These are phyloP conservation scores for Penicillium sp. DNA, from an alignment of 2,329 filamentous ascomycete genomes.

Conservation along the genomic window DNA sequence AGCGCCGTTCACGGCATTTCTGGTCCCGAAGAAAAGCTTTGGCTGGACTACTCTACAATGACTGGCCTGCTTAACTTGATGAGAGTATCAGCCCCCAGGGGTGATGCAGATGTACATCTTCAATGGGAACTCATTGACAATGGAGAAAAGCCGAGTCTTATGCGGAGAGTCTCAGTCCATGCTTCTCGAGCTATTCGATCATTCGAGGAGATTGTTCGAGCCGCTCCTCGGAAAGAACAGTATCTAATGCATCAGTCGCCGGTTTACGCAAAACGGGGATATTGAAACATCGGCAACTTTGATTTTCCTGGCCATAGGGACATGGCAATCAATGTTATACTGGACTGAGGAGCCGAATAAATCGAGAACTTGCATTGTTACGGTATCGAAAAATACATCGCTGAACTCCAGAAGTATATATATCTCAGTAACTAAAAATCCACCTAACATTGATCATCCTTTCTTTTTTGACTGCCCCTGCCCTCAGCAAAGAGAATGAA, in stretches of 20 bases:
- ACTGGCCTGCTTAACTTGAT: slow-evolving; percentile 4
- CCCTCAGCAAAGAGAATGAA: too few species aligned
- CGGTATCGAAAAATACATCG: too few species aligned
- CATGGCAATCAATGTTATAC: too few species aligned
- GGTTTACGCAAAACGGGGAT: neutral
- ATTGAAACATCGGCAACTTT: too few species aligned
- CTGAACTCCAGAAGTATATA: too few species aligned
- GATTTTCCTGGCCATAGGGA: too few species aligned
- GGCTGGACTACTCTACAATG: slow-evolving; percentile 8
- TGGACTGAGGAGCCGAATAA: too few species aligned
- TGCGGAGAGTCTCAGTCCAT: slow-evolving; percentile 1
- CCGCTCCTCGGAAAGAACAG: slow-evolving; percentile 1
- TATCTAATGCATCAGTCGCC: slow-evolving; percentile 1
- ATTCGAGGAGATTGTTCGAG: slow-evolving; percentile 2
- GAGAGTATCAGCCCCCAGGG: neutral
- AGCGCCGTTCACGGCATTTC: neutral
- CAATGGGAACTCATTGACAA: slow-evolving; percentile 1
- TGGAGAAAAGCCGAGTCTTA: neutral
- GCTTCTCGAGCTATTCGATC: neutral
- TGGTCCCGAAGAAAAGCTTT: slow-evolving; percentile 7
- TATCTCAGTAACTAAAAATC: too few species aligned
- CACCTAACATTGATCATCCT: too few species aligned
- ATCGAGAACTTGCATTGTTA: too few species aligned
- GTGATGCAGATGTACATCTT: slow-evolving; percentile 1
- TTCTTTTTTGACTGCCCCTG: too few species aligned